Percentiles rank a stretch among this genome's conserved stretches.
Conservation (phyloP, 257 asterid species). For the Parsonsia alboflavescens region DNA sequence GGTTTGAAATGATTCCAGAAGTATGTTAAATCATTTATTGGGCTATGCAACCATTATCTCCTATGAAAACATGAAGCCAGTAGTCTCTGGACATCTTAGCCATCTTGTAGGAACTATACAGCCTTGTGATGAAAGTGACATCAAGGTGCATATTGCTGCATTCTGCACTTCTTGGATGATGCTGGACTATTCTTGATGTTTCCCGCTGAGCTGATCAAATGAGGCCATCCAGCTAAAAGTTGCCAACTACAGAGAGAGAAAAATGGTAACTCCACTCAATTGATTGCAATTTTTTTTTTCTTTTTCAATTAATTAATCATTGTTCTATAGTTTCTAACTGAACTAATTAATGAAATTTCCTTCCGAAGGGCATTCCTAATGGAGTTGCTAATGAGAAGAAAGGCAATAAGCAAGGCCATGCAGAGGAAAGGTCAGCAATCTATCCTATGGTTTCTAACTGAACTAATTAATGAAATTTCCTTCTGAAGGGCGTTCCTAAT, state of each 20-base stretch:
- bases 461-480: conserved; percentile 20
- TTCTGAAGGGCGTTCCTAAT: conserved; percentile 64
- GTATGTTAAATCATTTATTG: conserved; percentile 10
- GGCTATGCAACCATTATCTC: conserved; percentile 10
- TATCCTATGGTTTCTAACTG: conserved; percentile 11
- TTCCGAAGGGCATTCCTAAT: conserved; percentile 64
- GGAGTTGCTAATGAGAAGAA: conserved; percentile 75
- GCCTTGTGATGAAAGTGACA: conserved; percentile 7
- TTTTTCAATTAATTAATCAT: background rate
- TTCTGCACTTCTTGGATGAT: conserved; percentile 1
- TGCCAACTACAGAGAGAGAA: too few relatives aligned
- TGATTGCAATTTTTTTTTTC: background rate
- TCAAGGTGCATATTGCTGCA: background rate
- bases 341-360: conserved; percentile 20
- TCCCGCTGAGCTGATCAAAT: background rate
- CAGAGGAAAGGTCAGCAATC: conserved; percentile 70
- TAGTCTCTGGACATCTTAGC: background rate
- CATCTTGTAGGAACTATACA: background rate
- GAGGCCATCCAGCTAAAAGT: background rate
- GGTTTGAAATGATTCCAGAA: conserved; percentile 18
- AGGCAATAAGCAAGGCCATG: conserved; percentile 66
- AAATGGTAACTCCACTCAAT: background rate
- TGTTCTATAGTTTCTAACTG: conserved; percentile 8
- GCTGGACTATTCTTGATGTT: conserved; percentile 10
- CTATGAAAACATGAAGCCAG: conserved; percentile 5